These are phyloP conservation scores for Penicillium sp. DNA, from an alignment of 2,329 filamentous ascomycete genomes.

Conservation along the genomic window DNA sequence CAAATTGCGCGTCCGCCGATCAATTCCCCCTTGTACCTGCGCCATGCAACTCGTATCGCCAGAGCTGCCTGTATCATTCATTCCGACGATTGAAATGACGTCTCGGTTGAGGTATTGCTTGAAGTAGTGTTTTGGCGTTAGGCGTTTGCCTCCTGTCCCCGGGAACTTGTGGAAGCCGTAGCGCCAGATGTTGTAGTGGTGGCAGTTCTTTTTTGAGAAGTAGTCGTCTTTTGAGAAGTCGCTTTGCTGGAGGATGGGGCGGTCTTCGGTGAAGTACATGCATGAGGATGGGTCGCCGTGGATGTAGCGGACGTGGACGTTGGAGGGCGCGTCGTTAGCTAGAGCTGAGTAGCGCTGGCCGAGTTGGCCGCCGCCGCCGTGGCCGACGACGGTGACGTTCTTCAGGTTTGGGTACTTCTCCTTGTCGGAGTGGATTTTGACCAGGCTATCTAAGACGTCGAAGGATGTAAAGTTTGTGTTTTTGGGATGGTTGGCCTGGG, in stretches of 20 bases:
- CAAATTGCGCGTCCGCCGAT: conserved; percentile 19
- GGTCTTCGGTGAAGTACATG: conserved; percentile 20
- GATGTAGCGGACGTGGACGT: conserved; percentile 21
- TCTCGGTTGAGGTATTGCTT: conserved; percentile 15
- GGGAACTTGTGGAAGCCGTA: conserved; percentile 21
- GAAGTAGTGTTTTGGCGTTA: conserved; percentile 18
- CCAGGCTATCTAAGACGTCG: conserved; percentile 17
- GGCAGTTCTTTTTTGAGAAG: conserved; percentile 3
- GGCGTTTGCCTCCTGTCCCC: conserved; percentile 9
- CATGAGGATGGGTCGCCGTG: conserved; percentile 22
- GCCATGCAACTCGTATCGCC: conserved; percentile 22
- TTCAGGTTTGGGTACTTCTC: conserved; percentile 13
- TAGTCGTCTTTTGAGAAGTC: too few species aligned
- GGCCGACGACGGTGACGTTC: conserved; percentile 20
- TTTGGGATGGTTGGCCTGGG: conserved; percentile 13
- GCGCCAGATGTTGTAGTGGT: conserved; percentile 14
- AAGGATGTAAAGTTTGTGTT: conserved; percentile 16
- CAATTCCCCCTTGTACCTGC: conserved; percentile 14
- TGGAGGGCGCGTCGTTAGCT: conserved; percentile 11
- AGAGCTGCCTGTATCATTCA: conserved; percentile 14
- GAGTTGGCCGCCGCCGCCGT: conserved; percentile 22
- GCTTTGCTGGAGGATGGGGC: conserved; percentile 9
- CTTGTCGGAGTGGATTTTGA: conserved; percentile 20
- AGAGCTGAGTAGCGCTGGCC: conserved; percentile 19
- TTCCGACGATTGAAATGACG: conserved; percentile 18